Evolutionary conservation across 306 rosid species (phyloP), one percentile per base, ranked within the genome.

Genomic region (Begonia peltatifolia): DNA sequence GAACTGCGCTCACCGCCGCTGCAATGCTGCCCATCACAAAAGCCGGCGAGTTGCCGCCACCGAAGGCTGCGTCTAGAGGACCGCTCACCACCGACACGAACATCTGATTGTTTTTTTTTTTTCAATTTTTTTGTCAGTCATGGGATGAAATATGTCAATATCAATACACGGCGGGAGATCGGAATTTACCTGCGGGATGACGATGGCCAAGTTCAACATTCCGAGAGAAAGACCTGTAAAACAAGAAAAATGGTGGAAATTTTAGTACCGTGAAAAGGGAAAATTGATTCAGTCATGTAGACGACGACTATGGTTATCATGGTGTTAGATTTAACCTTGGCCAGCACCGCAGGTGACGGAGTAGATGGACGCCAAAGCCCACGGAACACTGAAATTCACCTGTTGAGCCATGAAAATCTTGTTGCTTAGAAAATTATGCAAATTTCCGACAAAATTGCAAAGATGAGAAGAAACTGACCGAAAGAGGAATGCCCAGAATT

Each of bases 361-460:
- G 71, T 76, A 90, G 58, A 90, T 90, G 3, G 99, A 90, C 6
- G 99, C 94, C 13, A 90, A 46, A n/a, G 99, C 95, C 58, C 83
- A 85, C 2, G 95, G 99, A 65, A 86, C 66, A 56, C 94, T 85
- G 73, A 35, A 90, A 18, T 87, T 87, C 55, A 81, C 81, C 96
- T 87, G 79, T 44, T 55, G n/a, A 55, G 9, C 1, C 43, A 15
- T 51, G 8, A 15, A 56, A 48, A 7, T 14, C 17, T 9, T 15
- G 38, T 30, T 30, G 3, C 38, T 30, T 30, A 30, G 38, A 30
- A 30, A 7, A 5, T 30, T 30, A 30, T 30, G 38, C 6, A 30
- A 30, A 30, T 30, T 0, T 30, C 38, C 6, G 8, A 30, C 9
- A 30, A 30, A 30, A 30, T 30, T 30, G 38, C 1, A 30, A 30